phyloP scores from a whole-genome alignment of 192 early-diverging fungal species.

The Coemansia sp. region DNA sequence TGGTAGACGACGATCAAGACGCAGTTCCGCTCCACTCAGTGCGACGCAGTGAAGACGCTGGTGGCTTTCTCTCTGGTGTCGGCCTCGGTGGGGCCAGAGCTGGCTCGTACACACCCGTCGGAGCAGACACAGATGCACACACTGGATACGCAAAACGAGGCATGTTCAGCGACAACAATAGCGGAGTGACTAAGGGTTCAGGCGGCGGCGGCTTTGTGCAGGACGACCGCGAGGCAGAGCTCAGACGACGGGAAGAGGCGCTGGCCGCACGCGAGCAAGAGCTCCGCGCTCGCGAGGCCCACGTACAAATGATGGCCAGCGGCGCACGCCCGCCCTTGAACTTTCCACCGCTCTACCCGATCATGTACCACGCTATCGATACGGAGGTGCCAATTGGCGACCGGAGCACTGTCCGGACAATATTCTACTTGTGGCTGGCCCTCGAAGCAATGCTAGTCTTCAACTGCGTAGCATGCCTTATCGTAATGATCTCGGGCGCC shows the following conservation, averaged over 20 bases:
- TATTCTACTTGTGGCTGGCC: conserved; percentile 76
- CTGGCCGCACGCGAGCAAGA: conserved; percentile 76
- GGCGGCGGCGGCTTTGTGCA: conserved; percentile 14
- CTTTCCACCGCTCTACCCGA: conserved; percentile 81
- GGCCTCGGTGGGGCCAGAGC: conserved; percentile 27
- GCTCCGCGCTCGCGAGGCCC: conserved; percentile 64
- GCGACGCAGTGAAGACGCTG: conserved; percentile 34
- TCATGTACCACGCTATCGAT: conserved; percentile 80
- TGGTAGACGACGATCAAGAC: conserved; percentile 30
- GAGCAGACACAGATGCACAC: conserved; percentile 23
- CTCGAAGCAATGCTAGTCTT: conserved; percentile 69
- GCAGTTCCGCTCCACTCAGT: conserved; percentile 49
- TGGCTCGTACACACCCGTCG: conserved; percentile 42
- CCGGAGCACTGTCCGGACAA: conserved; percentile 63
- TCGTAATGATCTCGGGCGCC: conserved; percentile 69
- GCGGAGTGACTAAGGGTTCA: conserved; percentile 14
- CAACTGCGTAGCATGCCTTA: conserved; percentile 79
- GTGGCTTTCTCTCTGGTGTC: conserved; percentile 38
- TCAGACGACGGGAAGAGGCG: conserved; percentile 71
- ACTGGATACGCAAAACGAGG: conserved; percentile 14
- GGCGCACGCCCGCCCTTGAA: conserved; percentile 74
- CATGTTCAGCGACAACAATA: conserved; percentile 12
- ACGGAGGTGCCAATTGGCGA: conserved; percentile 69
- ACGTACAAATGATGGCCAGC: conserved; percentile 55
- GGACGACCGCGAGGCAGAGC: conserved; percentile 67